Conservation (phyloP, 345 rosid species). For the Syzygium aqueum region DNA sequence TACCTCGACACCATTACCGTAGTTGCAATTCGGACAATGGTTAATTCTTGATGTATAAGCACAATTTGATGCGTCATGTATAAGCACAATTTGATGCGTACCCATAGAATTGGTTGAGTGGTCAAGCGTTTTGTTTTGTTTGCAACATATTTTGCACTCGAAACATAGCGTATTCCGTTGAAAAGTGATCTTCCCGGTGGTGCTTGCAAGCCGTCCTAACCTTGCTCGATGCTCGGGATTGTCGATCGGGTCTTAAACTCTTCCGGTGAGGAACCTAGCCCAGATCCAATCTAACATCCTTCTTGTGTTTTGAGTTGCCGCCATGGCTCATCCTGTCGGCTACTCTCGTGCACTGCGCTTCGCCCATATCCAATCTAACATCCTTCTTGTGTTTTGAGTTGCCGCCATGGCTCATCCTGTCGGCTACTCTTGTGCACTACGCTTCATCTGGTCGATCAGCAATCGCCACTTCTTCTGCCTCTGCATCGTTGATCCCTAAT, state of each 20-base stretch:
- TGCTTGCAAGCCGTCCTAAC: not conserved
- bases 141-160: rapidly evolving
- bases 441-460: not conserved
- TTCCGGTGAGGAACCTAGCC: not conserved
- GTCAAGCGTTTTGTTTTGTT: not conserved
- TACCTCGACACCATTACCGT: not conserved
- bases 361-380: not conserved
- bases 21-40: rapidly evolving
- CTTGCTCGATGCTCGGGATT: not conserved
- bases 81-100: not conserved
- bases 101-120: not conserved
- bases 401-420: not conserved
- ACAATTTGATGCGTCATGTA: no score
- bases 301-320: not conserved
- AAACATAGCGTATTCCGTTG: no score
- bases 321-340: not conserved
- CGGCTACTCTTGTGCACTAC: not conserved
- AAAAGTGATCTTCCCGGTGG: not conserved
- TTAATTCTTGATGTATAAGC: not conserved
- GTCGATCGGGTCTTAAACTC: not conserved
- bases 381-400: not conserved
- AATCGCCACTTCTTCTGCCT: not conserved
- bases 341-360: not conserved
- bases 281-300: not conserved
- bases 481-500: not conserved